phyloP scores from a whole-genome alignment of 805 yeast species.

The Metschnikowia lachancei region DNA sequence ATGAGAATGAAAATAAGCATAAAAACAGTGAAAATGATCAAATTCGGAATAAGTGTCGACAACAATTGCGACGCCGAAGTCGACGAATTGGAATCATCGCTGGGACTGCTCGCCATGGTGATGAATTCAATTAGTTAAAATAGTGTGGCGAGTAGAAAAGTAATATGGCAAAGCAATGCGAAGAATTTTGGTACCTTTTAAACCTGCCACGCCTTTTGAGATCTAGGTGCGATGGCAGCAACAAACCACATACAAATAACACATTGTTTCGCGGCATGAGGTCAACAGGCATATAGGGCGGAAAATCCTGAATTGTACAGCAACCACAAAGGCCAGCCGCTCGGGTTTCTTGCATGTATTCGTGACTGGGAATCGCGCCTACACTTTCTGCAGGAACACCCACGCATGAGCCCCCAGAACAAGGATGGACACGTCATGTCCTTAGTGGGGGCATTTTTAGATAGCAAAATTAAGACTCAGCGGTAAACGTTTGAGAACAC shows the following conservation, averaged over 20 bases:
- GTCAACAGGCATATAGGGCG: not conserved
- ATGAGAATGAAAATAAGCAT: constrained; percentile 37
- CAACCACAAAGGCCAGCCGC: constrained; percentile 5
- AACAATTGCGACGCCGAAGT: constrained; percentile 51
- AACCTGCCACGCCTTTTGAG: constrained; percentile 1
- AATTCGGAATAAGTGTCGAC: constrained; percentile 45
- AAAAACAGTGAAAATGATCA: constrained; percentile 42
- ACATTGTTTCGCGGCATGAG: constrained; percentile 4
- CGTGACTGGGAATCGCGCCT: not conserved
- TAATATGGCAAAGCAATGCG: not conserved
- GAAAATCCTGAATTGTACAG: not conserved
- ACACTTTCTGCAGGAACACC: not conserved
- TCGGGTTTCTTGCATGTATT: not conserved
- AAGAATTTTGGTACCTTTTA: not conserved
- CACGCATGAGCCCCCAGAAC: not conserved
- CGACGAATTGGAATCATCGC: constrained; percentile 10
- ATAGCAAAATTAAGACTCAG: no score
- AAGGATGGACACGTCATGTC: constrained; percentile 1
- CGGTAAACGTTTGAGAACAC: no score
- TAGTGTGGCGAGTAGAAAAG: not conserved
- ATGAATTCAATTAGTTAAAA: not conserved
- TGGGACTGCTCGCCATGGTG: constrained; percentile 6
- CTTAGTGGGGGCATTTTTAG: no score
- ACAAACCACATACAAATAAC: constrained; percentile 3
- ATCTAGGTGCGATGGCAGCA: constrained; percentile 11